These are phyloP conservation scores for Sungouiella blattae DNA, from an alignment of 805 yeast species.

Conservation along the genomic window DNA sequence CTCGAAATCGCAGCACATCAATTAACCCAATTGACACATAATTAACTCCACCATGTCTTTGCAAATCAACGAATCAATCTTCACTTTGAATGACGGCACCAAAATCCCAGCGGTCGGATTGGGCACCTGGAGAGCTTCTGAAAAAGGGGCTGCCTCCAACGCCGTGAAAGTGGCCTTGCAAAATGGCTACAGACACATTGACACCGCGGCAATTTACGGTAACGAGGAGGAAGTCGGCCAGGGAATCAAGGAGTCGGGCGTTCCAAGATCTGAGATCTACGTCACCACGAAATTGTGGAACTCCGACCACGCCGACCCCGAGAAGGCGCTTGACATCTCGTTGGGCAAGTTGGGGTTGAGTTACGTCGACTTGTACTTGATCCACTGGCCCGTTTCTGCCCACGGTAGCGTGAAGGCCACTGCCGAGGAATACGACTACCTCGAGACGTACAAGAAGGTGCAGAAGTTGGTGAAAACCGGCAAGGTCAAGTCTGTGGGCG, in stretches of 20 bases:
- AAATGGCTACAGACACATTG: slow-evolving; percentile 73
- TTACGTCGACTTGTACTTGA: slow-evolving; percentile 17
- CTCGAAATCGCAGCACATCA: no score
- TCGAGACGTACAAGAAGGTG: slow-evolving; percentile 32
- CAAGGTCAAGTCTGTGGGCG: slow-evolving; percentile 15
- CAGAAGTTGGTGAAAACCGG: slow-evolving; percentile 26
- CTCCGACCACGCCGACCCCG: slow-evolving; percentile 10
- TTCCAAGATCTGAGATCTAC: slow-evolving; percentile 15
- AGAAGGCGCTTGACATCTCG: slow-evolving; percentile 13
- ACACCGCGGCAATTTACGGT: slow-evolving; percentile 67
- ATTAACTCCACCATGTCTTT: slow-evolving; percentile 7
- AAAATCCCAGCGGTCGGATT: slow-evolving; percentile 65
- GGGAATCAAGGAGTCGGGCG: slow-evolving; percentile 40
- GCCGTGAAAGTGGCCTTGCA: slow-evolving; percentile 61
- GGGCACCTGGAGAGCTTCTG: slow-evolving; percentile 68
- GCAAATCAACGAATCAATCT: slow-evolving; percentile 11
- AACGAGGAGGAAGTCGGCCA: slow-evolving; percentile 68
- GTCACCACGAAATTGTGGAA: slow-evolving; percentile 18
- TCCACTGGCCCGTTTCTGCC: slow-evolving; percentile 16
- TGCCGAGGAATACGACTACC: slow-evolving; percentile 17
- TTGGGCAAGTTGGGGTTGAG: slow-evolving; percentile 14
- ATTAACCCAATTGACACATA: not conserved
- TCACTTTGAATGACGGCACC: slow-evolving; percentile 59
- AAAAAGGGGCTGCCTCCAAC: slow-evolving; percentile 49
- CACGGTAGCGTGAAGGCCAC: slow-evolving; percentile 9